Base-by-base conservation (phyloP, 2,329 filamentous ascomycete genomes). In the Cercospora janseana region DNA sequence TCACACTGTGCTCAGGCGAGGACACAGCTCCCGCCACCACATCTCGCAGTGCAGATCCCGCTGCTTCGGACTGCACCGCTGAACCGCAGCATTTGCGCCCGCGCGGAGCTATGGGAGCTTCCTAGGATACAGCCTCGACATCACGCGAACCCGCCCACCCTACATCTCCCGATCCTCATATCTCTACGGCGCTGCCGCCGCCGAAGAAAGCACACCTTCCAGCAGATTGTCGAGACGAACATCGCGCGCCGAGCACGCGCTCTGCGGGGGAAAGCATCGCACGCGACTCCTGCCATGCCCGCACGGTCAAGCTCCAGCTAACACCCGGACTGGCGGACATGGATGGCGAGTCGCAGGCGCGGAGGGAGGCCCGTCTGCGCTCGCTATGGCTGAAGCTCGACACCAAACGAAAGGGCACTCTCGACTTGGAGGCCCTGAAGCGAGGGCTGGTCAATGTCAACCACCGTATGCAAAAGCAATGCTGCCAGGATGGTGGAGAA, bases 381-480 rank as follows among this genome's bases (percentile, higher is more conserved):
- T 79, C 83, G 69, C 81, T 97, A 65, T 97, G 92, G 91, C 76
- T 75, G 66, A 84, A 81, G 64, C 80, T 98, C 60, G 90, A 95
- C 70, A 85, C 85, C 59, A 80, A 83, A 58, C 78, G 79, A 52
- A 83, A 85, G 62, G 88, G 88, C 52, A 84, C 88, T 68, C 78
- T 98, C 62, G 91, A 97, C 71, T 76, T 94, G 58, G 83, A 86
- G 68, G 90, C 83, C 24, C 75, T 98, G 61, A 86, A 91, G 72
- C 88, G 83, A 72, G 93, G 92, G 3, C 73, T 98, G 66, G 83
- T 78, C 68, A 87, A 84, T 70, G 89, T 97, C 64, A 91, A 97
- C 69, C 93, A 98, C 69, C 93, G 90, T 95, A 73, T 73, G 84
- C 68, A 45, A 32, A 10, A 18, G 18, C 2, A 18, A 13, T 24